A percentile compares a stretch with the other conserved stretches of the same genome.
Conservation (phyloP, 352 stramenopile species). For the Globisporangium mamillatum region DNA sequence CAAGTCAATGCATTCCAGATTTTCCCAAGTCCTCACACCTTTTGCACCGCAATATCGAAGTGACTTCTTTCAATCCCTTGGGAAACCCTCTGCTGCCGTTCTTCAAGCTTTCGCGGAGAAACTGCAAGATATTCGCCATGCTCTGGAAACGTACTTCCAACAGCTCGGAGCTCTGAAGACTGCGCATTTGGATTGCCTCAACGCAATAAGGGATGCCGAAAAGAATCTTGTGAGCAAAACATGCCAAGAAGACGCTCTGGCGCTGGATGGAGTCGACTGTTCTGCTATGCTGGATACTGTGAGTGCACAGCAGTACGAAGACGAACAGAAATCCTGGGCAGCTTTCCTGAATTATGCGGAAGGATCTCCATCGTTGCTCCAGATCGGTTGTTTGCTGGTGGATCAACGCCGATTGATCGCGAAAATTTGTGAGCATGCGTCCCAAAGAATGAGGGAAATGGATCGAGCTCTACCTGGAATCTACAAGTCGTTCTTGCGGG, state of each 20-base stretch:
- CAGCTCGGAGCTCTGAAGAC: slow-evolving; percentile 28
- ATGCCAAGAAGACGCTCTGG: slow-evolving; percentile 18
- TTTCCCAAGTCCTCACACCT: slow-evolving; percentile 34
- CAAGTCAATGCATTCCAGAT: slow-evolving; percentile 27
- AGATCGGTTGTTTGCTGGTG: slow-evolving; percentile 53
- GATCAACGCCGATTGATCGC: slow-evolving; percentile 44
- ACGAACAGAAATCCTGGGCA: slow-evolving; percentile 36
- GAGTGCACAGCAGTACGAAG: slow-evolving; percentile 35
- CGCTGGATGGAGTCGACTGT: slow-evolving; percentile 6
- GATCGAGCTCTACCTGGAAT: slow-evolving; percentile 40
- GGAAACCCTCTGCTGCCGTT: slow-evolving; percentile 27
- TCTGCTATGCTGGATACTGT: slow-evolving; percentile 10
- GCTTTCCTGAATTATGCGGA: slow-evolving; percentile 35
- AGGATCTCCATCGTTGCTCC: slow-evolving; percentile 27
- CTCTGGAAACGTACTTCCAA: slow-evolving; percentile 31
- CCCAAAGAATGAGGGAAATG: slow-evolving; percentile 34
- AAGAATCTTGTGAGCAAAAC: slow-evolving; percentile 10
- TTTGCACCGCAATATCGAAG: slow-evolving; percentile 29
- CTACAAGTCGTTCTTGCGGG: slow-evolving; percentile 47
- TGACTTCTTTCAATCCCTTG: slow-evolving; percentile 24
- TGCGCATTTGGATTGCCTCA: slow-evolving; percentile 34
- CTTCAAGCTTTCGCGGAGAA: slow-evolving; percentile 22
- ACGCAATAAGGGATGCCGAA: slow-evolving; percentile 11
- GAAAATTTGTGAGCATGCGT: slow-evolving; percentile 31
- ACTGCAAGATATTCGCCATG: slow-evolving; percentile 23